Evolutionary conservation across 805 yeast species (phyloP), one percentile per base, ranked within the genome.

Genomic region (Helenozyma rhizophorensis): DNA sequence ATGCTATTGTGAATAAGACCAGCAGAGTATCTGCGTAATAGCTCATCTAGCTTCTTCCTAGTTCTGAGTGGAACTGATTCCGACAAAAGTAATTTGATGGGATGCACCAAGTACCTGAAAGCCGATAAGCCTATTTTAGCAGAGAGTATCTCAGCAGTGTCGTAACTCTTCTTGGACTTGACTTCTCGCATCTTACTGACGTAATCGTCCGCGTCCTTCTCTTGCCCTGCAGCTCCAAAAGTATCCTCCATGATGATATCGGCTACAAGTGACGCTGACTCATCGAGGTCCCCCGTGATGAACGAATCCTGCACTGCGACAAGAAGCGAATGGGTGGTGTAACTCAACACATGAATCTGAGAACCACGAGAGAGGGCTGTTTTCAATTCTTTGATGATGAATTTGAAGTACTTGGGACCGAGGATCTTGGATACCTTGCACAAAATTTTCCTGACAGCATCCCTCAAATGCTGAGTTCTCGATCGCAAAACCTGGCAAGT

Each of bases 151-250:
- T 89, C 95, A 17, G 82, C 94, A 4, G 93, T 77, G 47, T 93
- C 97, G 52, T 65, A 83, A 65, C 95, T 82, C 60, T 87, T 87
- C 51, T 85, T 86, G 43, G 78, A 80, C 54, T 87, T 89, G 22
- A 93, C 90, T 64, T 90, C 98, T 48, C 83, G 84, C 78, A 88
- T 84, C 40, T 80, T 78, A 19, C 85, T 80, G 32, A 74, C 75
- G 51, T 93, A 90, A 13, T 88, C 96, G 40, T 88, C 97, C 4
- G 93, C 89, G 43, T 93, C 97, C 54, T 93, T 90, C 51, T 93
- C 97, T 51, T 82, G 83, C 22, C 96, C 95, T 3, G 95, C 84
- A 8, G 81, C 74, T 15, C 98, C 98, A 57, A 93, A 89, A 4
- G 79, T 73, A 51, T 90, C 96, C 51, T 88, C 95, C 96, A 90